Percentiles rank a stretch among this genome's conserved stretches.
Conservation (phyloP, 1,139 yeast genomes). For the Nadsonia starkeyi-henricii region DNA sequence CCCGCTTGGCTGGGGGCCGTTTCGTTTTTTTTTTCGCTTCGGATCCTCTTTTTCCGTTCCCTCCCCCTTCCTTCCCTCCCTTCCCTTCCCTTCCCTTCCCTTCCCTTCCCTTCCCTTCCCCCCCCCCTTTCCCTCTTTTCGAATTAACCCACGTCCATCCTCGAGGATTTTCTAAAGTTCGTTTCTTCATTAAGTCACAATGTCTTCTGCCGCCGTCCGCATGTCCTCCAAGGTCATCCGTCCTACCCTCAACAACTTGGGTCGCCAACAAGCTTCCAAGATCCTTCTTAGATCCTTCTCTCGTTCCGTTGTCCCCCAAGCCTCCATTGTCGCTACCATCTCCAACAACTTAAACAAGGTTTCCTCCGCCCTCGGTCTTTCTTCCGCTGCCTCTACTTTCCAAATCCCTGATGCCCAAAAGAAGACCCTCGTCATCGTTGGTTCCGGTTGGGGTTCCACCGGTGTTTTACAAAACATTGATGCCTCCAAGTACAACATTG, state of each 20-base stretch:
- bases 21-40: no score
- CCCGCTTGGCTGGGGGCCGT: no score
- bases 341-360: neutral
- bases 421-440: slow-evolving; percentile 79
- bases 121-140: neutral
- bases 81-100: no score
- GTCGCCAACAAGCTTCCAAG: neutral
- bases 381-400: neutral
- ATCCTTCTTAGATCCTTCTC: neutral
- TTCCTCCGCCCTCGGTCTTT: neutral
- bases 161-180: neutral
- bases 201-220: neutral
- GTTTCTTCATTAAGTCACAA: neutral
- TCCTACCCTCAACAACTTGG: neutral
- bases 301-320: neutral
- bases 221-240: neutral
- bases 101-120: neutral
- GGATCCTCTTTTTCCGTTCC: no score
- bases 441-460: slow-evolving; percentile 92
- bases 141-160: neutral
- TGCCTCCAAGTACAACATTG: slow-evolving; percentile 74
- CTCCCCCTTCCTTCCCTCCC: no score
- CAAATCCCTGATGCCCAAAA: slow-evolving; percentile 40
- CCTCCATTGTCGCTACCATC: neutral
- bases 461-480: slow-evolving; percentile 73